phyloP scores from a whole-genome alignment of 495 filamentous ascomycete species.

The Neurospora sp. region DNA sequence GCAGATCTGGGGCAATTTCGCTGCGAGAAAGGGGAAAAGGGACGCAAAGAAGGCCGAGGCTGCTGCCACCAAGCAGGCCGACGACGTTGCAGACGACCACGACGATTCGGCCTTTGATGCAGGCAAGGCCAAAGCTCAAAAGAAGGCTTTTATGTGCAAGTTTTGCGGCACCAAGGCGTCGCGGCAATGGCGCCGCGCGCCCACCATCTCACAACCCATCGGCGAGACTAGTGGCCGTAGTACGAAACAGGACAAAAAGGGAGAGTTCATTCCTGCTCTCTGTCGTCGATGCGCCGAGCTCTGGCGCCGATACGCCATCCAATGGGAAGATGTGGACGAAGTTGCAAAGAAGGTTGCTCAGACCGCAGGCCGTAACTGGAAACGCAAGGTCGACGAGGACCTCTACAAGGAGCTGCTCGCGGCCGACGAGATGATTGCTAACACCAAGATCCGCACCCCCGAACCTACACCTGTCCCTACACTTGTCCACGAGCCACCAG shows the following conservation, averaged over 20 bases:
- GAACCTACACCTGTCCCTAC: conserved; percentile 32
- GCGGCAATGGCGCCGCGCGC: conserved; percentile 86
- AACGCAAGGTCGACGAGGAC: conserved; percentile 84
- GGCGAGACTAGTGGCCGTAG: conserved; percentile 56
- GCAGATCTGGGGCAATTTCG: conserved; percentile 82
- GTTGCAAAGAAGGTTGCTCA: conserved; percentile 79
- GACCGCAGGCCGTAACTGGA: conserved; percentile 76
- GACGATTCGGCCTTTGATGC: conserved; percentile 97
- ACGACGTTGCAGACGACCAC: conserved; percentile 85
- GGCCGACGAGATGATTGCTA: conserved; percentile 39
- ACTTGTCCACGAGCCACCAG: conserved; percentile 3
- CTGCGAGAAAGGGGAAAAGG: conserved; percentile 79
- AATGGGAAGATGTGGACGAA: conserved; percentile 94
- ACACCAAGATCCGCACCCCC: conserved; percentile 30
- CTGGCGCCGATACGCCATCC: conserved; percentile 91
- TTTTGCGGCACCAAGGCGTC: conserved; percentile 75
- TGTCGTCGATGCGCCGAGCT: conserved; percentile 83
- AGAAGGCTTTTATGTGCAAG: conserved; percentile 86
- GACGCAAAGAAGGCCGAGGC: conserved; percentile 57
- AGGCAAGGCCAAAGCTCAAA: conserved; percentile 68
- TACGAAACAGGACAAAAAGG: conserved; percentile 58
- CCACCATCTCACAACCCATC: conserved; percentile 63
- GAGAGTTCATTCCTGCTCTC: conserved; percentile 69
- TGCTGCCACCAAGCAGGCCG: conserved; percentile 62
- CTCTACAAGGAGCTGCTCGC: conserved; percentile 64